Percentiles rank a stretch among this genome's conserved stretches.
phyloP scores from a whole-genome alignment of 2,329 filamentous ascomycete species.

The Beauveria varroae region DNA sequence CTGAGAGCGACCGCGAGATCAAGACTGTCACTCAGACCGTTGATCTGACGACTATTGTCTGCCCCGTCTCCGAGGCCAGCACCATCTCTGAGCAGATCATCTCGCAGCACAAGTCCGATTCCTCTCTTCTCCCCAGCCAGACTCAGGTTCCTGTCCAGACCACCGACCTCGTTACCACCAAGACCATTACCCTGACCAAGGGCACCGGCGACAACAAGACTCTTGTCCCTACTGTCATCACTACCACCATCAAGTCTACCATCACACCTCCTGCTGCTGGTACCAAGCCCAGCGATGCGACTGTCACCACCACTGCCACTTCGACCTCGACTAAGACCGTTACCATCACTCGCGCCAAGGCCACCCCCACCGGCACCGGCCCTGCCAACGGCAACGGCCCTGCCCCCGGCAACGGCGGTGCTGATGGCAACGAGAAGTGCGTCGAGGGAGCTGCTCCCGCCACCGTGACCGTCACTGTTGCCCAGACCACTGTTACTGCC shows the following conservation, averaged over 20 bases:
- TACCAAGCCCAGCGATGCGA: constrained; percentile 16
- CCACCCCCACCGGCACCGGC: constrained; percentile 14
- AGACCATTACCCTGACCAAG: constrained; percentile 28
- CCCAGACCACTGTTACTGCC: constrained; percentile 14
- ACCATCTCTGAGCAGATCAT: constrained; percentile 35
- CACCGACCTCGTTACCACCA: constrained; percentile 24
- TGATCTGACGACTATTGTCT: constrained; percentile 34
- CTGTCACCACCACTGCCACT: constrained; percentile 32
- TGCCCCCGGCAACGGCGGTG: not conserved
- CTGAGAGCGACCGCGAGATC: constrained; percentile 27
- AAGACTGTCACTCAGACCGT: constrained; percentile 32
- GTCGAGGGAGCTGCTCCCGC: not conserved
- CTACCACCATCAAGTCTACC: constrained; percentile 29
- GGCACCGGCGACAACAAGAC: constrained; percentile 24
- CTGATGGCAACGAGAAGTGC: not conserved
- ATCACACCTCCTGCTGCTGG: constrained; percentile 22
- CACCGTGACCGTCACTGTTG: constrained; percentile 18
- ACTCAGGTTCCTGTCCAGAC: constrained; percentile 12
- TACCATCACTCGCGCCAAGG: constrained; percentile 22
- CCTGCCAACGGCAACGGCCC: constrained; percentile 8
- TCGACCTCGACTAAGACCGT: constrained; percentile 28
- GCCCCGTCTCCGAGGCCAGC: constrained; percentile 36
- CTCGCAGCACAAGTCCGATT: constrained; percentile 20
- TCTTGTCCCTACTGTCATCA: constrained; percentile 34
- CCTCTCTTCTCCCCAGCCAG: constrained; percentile 24